Conservation (phyloP, 345 rosid genomes). For the Pseudoturritis turrita region DNA sequence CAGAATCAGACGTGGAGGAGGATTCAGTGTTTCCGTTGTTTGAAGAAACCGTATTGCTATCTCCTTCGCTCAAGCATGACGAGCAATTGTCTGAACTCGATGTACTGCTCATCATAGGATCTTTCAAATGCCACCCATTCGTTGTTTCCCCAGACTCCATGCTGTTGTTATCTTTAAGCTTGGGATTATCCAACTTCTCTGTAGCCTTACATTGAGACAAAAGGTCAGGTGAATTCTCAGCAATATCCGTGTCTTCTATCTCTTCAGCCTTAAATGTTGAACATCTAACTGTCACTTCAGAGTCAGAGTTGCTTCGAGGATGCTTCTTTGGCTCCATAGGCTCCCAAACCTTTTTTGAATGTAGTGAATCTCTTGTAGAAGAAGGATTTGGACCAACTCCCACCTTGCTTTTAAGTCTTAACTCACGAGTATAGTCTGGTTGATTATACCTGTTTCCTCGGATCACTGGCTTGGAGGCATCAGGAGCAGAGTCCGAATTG, state of each 20-base stretch:
- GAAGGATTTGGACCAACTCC: conserved; percentile 23
- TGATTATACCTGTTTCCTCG: conserved; percentile 57
- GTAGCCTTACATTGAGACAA: conserved; percentile 15
- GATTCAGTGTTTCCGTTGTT: conserved; percentile 65
- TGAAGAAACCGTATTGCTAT: conserved; percentile 71
- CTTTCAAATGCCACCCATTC: conserved; percentile 32
- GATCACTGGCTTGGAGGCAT: conserved; percentile 60
- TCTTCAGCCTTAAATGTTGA: conserved; percentile 32
- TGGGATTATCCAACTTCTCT: conserved; percentile 12
- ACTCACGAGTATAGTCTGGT: conserved; percentile 45
- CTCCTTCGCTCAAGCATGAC: conserved; percentile 84
- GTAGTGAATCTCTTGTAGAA: conserved; percentile 39
- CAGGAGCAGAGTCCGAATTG: conserved; percentile 49
- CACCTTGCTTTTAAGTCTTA: conserved; percentile 55
- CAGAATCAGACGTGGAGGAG: conserved; percentile 88
- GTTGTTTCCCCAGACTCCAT: conserved; percentile 22
- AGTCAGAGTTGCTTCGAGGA: conserved; percentile 57
- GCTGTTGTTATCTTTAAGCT: conserved; percentile 31
- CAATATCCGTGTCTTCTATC: conserved; percentile 26
- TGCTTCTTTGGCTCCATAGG: conserved; percentile 65
- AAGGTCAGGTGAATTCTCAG: conserved; percentile 14
- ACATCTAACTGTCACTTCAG: conserved; percentile 45
- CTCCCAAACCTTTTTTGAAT: conserved; percentile 79
- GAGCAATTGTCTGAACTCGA: conserved; percentile 87
- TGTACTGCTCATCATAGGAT: conserved; percentile 44